Evolutionary conservation across 1,139 yeast genomes (phyloP).

Genomic region (Geotrichum macrosporum): DNA sequence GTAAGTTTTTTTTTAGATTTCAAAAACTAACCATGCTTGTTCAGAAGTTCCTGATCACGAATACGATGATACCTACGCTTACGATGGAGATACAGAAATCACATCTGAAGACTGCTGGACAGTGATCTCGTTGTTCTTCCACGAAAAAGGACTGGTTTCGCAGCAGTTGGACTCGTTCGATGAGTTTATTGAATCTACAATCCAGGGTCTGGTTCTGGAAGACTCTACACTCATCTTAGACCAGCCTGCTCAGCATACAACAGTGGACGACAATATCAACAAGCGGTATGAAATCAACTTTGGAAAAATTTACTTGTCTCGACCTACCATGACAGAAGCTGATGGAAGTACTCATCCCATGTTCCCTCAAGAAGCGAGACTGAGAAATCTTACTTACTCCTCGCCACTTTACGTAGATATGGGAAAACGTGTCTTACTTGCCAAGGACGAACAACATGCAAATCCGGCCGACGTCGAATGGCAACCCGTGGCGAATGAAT

Average conservation of each 20-base stretch:
- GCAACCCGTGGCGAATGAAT: constrained; percentile 54
- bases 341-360: constrained; percentile 99
- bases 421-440: constrained; percentile 82
- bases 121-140: constrained; percentile 92
- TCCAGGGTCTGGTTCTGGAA: constrained; percentile 95
- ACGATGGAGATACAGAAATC: constrained; percentile 61
- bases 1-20: too few species aligned
- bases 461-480: constrained; percentile 59
- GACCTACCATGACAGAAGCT: constrained; percentile 98
- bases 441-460: constrained; percentile 60
- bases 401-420: constrained; percentile 95
- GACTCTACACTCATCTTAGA: constrained; percentile 91
- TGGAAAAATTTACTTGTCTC: constrained; percentile 93
- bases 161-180: constrained; percentile 98
- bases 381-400: constrained; percentile 91
- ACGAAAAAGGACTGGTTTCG: constrained; percentile 93
- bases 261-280: constrained; percentile 82
- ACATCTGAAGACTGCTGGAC: constrained; percentile 99
- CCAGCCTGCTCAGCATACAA: constrained; percentile 96
- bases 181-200: constrained; percentile 93
- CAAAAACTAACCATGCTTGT: too few species aligned
- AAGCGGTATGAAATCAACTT: constrained; percentile 92
- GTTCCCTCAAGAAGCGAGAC: constrained; percentile 97
- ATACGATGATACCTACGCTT: constrained; percentile 55
- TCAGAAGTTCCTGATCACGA: constrained; percentile 16